Base-by-base conservation (phyloP, 2,329 filamentous ascomycete genomes). In the Achaetomium macrosporum region DNA sequence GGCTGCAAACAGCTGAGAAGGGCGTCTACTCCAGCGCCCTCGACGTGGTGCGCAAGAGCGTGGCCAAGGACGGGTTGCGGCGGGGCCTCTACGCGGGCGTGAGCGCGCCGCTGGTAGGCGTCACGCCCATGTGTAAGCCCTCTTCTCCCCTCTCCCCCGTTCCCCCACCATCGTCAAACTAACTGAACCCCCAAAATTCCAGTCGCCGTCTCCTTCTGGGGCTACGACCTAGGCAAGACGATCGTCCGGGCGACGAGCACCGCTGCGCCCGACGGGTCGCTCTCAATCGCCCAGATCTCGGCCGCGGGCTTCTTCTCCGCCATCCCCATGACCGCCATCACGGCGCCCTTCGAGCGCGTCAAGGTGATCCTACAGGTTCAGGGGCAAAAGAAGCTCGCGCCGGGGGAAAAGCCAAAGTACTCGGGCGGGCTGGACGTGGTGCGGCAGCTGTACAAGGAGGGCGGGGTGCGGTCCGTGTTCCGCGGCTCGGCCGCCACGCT, bases 361-460 rank as follows among this genome's bases (percentile, higher is more conserved):
- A 99, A 99, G 74, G 92, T 99, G 51, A 90, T 99, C 59, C 85
- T 99, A 1, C 93, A 99, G 71, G 95, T 97, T 61, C 93, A 97
- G 73, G 91, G 90, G 65, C 90, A 96, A 72, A 90, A 91, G 73
- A 74, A 79, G 49, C 84, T 93, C 39, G 83, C 84, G 0, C 88
- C 91, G 0, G 92, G 91, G 65, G 87, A 96, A 75, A 95, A 96
- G 72, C 91, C 90, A 15, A 90, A 88, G 66, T 97, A 97, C 78
- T 81, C 78, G 42, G 91, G 91, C 66, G 90, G 88, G 55, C 59
- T 88, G 47, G 93, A 97, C 71, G 93, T 97, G 44, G 93, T 96
- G 29, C 83, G 88, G 60, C 91, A 96, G 73, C 80, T 99, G 35
- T 97, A 96, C 80, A 82, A 82, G 63, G 88, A 95, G 68, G 93